Evolutionary conservation across 169 alveolate genomes (phyloP), one percentile per base, ranked within the genome.

Genomic region (Eimeria praecox): DNA sequence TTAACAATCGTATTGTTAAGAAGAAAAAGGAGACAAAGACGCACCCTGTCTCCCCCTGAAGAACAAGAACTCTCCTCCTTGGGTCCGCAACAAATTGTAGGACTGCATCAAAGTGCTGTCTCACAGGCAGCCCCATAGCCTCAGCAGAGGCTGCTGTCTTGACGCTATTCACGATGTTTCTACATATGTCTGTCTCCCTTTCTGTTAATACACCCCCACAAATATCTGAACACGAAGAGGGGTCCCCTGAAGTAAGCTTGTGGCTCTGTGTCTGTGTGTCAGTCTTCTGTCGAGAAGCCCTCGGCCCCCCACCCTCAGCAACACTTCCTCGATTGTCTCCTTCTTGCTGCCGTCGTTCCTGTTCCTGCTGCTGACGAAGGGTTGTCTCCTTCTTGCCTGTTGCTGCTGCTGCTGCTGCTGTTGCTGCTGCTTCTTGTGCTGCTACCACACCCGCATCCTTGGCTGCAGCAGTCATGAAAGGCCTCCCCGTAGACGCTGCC

Each of bases 31-130:
- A n/a, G n/a, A n/a, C n/a, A n/a, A n/a, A n/a, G n/a, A n/a, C n/a
- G n/a, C n/a, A 82, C 90, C 90, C 90, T 82, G 90, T 82, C n/a
- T 82, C 90, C 49, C 90, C 90, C 73, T 82, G 90, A 0, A 82
- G 71, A 2, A 82, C 90, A 82, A 82, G 90, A 8, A 82, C 90
- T 33, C 71, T 12, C 27, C 30, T 44, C 18, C 24, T 16, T 30
- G 90, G 90, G 54, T 82, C 56, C 30, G 62, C 90, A 40, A 82
- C 33, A 44, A 82, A 82, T n/a, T 82, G 71, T 27, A 44, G 16
- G 49, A 82, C 71, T 9, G 73, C 33, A 38, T 82, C 90, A 52
- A 49, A 82, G 90, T 82, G 90, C 69, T 82, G 90, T 27, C 90
- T 71, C 73, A 82, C 90, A 27, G 90, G 90, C 52, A 82, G 90